Evolutionary conservation across 768 basidiomycete species (phyloP), one percentile per base, ranked within the genome.

Genomic region (Boletus bicolor): DNA sequence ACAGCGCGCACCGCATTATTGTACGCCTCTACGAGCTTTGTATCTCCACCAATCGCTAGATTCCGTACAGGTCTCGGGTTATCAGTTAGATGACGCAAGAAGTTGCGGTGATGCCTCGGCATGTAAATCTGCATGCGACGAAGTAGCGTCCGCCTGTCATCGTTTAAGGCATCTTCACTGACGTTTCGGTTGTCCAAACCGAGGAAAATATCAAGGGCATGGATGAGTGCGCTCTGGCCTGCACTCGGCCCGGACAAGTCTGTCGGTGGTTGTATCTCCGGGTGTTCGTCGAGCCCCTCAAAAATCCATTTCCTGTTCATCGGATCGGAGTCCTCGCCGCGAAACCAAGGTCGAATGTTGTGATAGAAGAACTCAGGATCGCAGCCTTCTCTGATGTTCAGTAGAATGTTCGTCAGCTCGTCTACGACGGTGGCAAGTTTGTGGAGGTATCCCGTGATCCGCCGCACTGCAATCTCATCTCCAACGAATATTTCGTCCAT

Each of bases 401-500:
- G 74, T 35, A 97, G 76, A 57, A 92, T 76, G 10, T 53, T 63
- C 9, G 77, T 76, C 19, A 97, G 76, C 7, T 83, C 82, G 44
- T 83, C 76, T 55, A 95, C 86, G 60, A 91, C 82, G 4, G 45
- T 60, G 0, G 83, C 79, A 48, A 97, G 79, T n/a, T 76, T 73
- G 42, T 66, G 66, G 35, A 98, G 82, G 70, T 88, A 93, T 10
- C 70, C 65, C 7, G 84, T 81, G 48, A 83, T 82, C 11, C 90
- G 84, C 12, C 77, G 79, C 46, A 83, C 70, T 44, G 86, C 85
- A 7, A 83, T 80, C 51, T 78, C 77, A 64, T 90, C 86, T 26
- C 81, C 81, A 39, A 95, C 82, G 77, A 93, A 95, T 30, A 86
- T 78, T 69, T 96, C 94, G 74, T 96, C 92, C 80, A 95, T 86